These are phyloP conservation scores for Omphalotus guepiniiformis DNA, from an alignment of 768 basidiomycete species.

Conservation along the genomic window DNA sequence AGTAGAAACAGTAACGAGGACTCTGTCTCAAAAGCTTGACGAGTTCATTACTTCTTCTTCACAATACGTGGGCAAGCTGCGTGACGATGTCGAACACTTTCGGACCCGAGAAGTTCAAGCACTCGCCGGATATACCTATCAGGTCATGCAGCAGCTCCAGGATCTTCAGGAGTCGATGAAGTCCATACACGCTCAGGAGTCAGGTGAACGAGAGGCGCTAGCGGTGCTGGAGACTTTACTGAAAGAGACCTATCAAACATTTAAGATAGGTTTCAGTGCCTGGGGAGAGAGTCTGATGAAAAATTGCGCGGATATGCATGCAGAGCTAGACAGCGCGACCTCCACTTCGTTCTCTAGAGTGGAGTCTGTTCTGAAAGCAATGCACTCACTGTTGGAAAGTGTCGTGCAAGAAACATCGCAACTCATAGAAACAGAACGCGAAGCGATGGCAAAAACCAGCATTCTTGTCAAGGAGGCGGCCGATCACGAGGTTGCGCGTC, in stretches of 20 bases:
- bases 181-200: slow-evolving; percentile 53
- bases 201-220: slow-evolving; percentile 49
- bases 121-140: slow-evolving; percentile 43
- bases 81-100: slow-evolving; percentile 52
- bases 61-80: slow-evolving; percentile 50
- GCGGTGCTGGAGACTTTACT: slow-evolving; percentile 42
- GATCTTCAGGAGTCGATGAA: slow-evolving; percentile 48
- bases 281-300: slow-evolving; percentile 54
- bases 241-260: slow-evolving; percentile 46
- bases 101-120: slow-evolving; percentile 53
- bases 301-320: slow-evolving; percentile 44
- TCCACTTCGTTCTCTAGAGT: slow-evolving; percentile 45
- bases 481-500: slow-evolving; percentile 50
- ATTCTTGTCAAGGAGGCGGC: slow-evolving; percentile 41
- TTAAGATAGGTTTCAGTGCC: slow-evolving; percentile 46
- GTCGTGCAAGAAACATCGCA: slow-evolving; percentile 54
- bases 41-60: slow-evolving; percentile 56
- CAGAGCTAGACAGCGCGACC: slow-evolving; percentile 39
- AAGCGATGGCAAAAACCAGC: slow-evolving; percentile 46
- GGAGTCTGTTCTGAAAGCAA: slow-evolving; percentile 54
- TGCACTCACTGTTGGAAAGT: slow-evolving; percentile 56
- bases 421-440: slow-evolving; percentile 53
- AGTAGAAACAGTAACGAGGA: slow-evolving; percentile 49
- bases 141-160: slow-evolving; percentile 55
- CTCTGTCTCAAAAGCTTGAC: slow-evolving; percentile 54